These are phyloP conservation scores for Teratosphaeria gauchensis DNA, from an alignment of 2,329 filamentous ascomycete genomes.

Conservation along the genomic window DNA sequence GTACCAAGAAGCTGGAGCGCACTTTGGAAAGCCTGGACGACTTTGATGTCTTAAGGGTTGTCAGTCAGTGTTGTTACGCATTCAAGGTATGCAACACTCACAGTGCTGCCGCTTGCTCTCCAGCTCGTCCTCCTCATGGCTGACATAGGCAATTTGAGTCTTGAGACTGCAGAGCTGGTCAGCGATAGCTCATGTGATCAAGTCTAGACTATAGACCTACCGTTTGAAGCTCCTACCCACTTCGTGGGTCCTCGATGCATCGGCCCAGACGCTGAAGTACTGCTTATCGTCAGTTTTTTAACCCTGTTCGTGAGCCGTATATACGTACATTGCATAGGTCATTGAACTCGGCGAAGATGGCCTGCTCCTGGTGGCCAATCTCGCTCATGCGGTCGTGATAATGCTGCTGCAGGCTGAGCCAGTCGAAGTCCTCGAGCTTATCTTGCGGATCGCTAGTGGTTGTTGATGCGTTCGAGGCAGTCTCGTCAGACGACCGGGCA, in stretches of 20 bases:
- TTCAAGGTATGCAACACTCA: conserved; percentile 37
- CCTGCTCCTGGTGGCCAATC: conserved; percentile 53
- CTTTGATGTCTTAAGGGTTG: conserved; percentile 32
- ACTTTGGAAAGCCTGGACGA: conserved; percentile 40
- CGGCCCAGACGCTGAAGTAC: conserved; percentile 75
- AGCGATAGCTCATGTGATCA: background rate
- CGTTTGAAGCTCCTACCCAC: conserved; percentile 68
- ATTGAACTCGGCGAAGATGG: conserved; percentile 24
- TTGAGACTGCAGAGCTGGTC: conserved; percentile 48
- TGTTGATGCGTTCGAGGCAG: conserved; percentile 2
- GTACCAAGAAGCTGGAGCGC: conserved; percentile 35
- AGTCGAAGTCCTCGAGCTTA: conserved; percentile 54
- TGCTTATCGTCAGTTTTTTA: conserved; percentile 29
- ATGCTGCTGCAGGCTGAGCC: conserved; percentile 62
- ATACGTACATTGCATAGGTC: conserved; percentile 50
- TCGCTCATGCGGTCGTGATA: conserved; percentile 58
- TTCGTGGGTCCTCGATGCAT: conserved; percentile 61
- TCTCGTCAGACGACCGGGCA: conserved; percentile 4
- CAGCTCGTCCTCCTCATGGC: conserved; percentile 61
- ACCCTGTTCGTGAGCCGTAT: background rate
- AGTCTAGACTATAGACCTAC: conserved; percentile 31
- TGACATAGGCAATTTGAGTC: conserved; percentile 68
- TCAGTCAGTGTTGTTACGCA: background rate
- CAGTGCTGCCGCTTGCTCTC: conserved; percentile 71
- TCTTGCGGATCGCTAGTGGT: conserved; percentile 16